phyloP scores from a whole-genome alignment of 257 asterid genomes.

The Solanum neorickii region DNA sequence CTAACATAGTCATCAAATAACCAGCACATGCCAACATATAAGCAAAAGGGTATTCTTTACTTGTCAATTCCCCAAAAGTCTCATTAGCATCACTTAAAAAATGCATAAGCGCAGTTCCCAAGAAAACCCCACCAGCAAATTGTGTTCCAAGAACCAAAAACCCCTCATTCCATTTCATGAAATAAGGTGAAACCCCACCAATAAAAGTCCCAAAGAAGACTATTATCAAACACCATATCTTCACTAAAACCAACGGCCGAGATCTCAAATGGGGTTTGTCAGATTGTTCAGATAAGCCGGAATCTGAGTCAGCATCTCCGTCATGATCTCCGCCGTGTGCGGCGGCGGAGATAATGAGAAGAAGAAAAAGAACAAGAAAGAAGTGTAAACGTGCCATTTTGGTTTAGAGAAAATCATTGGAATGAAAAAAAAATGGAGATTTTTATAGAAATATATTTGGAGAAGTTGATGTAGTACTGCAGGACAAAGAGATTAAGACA shows the following conservation, averaged over 20 bases:
- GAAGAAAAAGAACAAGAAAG: slow-evolving; percentile 23
- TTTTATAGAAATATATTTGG: not conserved
- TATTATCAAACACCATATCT: slow-evolving; percentile 68
- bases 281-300: slow-evolving; percentile 10
- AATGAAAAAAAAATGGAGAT: not conserved
- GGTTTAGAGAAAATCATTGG: not conserved
- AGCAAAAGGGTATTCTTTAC: slow-evolving; percentile 67
- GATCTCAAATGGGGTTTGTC: slow-evolving; percentile 59
- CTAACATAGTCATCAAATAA: slow-evolving; percentile 64
- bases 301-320: slow-evolving; percentile 12
- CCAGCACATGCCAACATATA: slow-evolving; percentile 78
- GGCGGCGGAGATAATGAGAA: slow-evolving; percentile 34
- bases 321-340: slow-evolving; percentile 39
- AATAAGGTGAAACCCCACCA: slow-evolving; percentile 84
- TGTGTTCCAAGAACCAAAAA: slow-evolving; percentile 73
- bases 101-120: slow-evolving; percentile 88
- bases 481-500: not conserved
- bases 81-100: slow-evolving; percentile 76
- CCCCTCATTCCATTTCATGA: slow-evolving; percentile 78
- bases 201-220: slow-evolving; percentile 62
- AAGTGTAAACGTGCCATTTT: slow-evolving; percentile 35
- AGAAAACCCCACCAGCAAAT: slow-evolving; percentile 87
- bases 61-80: slow-evolving; percentile 58
- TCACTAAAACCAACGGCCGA: slow-evolving; percentile 43
- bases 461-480: not conserved